Percentiles rank a stretch among this genome's conserved stretches.
These are phyloP conservation scores for Penicillium angulare DNA, from an alignment of 495 filamentous ascomycete species.

Conservation along the genomic window DNA sequence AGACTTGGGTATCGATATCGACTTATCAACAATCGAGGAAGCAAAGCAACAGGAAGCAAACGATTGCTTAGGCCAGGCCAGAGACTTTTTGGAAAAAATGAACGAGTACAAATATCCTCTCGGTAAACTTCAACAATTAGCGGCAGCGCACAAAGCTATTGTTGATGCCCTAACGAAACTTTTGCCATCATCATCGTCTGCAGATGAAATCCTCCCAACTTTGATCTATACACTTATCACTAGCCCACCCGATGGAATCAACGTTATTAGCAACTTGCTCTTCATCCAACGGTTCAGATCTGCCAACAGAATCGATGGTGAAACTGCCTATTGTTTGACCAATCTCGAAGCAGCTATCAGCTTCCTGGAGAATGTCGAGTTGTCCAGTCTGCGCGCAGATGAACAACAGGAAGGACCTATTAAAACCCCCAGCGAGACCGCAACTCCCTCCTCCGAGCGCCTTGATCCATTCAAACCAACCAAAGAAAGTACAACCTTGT, in stretches of 20 bases:
- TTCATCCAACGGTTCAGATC: conserved; percentile 95
- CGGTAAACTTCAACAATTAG: conserved; percentile 88
- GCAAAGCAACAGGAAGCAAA: conserved; percentile 71
- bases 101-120: conserved; percentile 81
- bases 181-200: conserved; percentile 85
- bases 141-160: conserved; percentile 86
- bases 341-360: conserved; percentile 93
- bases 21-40: conserved; percentile 45
- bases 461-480: conserved; percentile 28
- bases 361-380: conserved; percentile 96
- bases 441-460: conserved; percentile 49
- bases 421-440: conserved; percentile 51
- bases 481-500: conserved; percentile 30
- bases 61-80: conserved; percentile 67
- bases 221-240: conserved; percentile 94
- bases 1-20: conserved; percentile 81
- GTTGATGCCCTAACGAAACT: conserved; percentile 78
- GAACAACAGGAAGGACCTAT: conserved; percentile 63
- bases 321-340: conserved; percentile 93
- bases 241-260: conserved; percentile 80
- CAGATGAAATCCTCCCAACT: conserved; percentile 94
- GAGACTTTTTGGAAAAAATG: conserved; percentile 77
- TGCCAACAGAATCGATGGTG: conserved; percentile 81
- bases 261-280: conserved; percentile 85
- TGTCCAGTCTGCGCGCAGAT: conserved; percentile 86